Base-by-base conservation (phyloP, 176 grass and related monocot genomes). In the Musa schizocarpa region DNA sequence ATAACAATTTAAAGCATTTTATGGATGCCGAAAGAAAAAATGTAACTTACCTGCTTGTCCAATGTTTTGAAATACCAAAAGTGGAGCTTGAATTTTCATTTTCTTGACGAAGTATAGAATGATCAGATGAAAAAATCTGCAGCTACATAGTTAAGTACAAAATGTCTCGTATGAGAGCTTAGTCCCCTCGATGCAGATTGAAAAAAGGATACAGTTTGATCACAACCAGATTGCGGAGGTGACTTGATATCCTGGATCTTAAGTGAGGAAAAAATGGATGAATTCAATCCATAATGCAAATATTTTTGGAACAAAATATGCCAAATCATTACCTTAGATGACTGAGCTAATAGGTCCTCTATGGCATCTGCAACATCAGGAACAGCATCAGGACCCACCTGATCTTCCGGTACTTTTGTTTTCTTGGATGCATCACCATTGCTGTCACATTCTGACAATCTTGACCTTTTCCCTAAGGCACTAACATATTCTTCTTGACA, bases 351-450 rank as follows among this genome's bases (percentile, higher is more conserved):
- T 76, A 93, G 78, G 79, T 93, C 86, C 78, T 98, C 84, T 81
- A 97, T 87, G 53, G 90, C 90, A 80, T 93, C 90, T 73, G 88
- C 87, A 71, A 97, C 86, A 54, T 92, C 88, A 82, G 88, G 82
- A 87, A 85, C 86, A 82, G 75, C 59, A 61, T 79, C 73, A 16
- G 80, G 49, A 75, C 78, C 53, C 13, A 73, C n/a, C 8, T 86
- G 53, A 76, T 88, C 80, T 78, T 87, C 86, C 19, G 49, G 54
- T 76, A 53, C 63, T 90, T 69, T 52, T 8, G 75, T 67, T 62
- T 86, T 86, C 66, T 65, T 24, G 27, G 65, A 70, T 78, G 73
- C 53, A 84, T 83, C 73, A 68, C 71, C 67, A 80, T 49, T 52
- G 49, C 14, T 82, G 58, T 24, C 69, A 75, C 77, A 66, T 80